These are phyloP conservation scores for Neurospora sp. DNA, from an alignment of 495 filamentous ascomycete species.

Conservation along the genomic window DNA sequence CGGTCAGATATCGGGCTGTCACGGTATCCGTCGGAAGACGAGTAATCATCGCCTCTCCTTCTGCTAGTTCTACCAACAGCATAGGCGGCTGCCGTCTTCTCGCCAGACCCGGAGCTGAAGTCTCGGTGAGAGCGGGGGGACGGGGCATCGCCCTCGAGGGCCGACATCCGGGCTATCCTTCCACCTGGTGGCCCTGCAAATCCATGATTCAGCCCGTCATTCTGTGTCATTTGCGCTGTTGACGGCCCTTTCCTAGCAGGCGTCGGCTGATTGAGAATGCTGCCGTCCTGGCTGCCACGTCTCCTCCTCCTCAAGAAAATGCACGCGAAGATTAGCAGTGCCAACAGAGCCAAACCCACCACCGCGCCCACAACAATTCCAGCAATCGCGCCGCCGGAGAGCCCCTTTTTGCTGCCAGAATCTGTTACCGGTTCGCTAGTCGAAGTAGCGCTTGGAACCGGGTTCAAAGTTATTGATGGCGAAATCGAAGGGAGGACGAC, in stretches of 20 bases:
- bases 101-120: slow-evolving; percentile 14
- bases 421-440: slow-evolving; percentile 34
- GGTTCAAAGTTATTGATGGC: slow-evolving; percentile 56
- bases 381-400: slow-evolving; percentile 80
- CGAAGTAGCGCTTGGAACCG: slow-evolving; percentile 32
- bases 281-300: slow-evolving; percentile 49
- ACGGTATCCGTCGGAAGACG: slow-evolving; percentile 70
- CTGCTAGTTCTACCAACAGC: slow-evolving; percentile 28
- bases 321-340: slow-evolving; percentile 50
- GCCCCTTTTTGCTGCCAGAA: slow-evolving; percentile 29
- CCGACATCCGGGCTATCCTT: slow-evolving; percentile 91
- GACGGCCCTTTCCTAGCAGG: slow-evolving; percentile 52
- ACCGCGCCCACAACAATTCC: slow-evolving; percentile 82
- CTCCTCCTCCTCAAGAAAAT: slow-evolving; percentile 49
- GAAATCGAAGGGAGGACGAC: slow-evolving; percentile 69
- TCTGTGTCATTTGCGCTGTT: slow-evolving; percentile 22
- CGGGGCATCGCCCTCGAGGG: slow-evolving; percentile 63
- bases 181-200: slow-evolving; percentile 76
- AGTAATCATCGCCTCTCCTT: slow-evolving; percentile 57
- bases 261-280: slow-evolving; percentile 76
- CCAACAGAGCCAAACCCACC: slow-evolving; percentile 56
- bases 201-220: slow-evolving; percentile 37
- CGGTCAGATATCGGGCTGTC: slow-evolving; percentile 70
- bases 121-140: slow-evolving; percentile 35
- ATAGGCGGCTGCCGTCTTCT: slow-evolving; percentile 29